phyloP scores from a whole-genome alignment of 768 basidiomycete genomes.

The Lactifluus pinguis region DNA sequence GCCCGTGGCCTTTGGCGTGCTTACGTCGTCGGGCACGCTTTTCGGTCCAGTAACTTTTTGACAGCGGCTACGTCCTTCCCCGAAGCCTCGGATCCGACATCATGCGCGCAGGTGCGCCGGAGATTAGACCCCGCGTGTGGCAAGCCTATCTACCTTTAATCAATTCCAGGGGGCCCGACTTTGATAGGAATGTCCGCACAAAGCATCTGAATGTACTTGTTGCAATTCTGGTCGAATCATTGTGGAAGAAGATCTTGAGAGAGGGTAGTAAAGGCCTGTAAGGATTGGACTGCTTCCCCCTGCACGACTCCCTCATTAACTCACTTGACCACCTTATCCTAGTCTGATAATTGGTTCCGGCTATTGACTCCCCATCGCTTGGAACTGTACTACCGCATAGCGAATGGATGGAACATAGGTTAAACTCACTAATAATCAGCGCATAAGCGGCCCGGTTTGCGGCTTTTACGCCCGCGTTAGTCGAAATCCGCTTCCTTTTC shows the following conservation, averaged over 20 bases:
- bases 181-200: neutral
- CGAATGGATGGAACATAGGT: too few relatives aligned
- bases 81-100: conserved; percentile 8
- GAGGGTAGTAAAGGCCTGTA: too few relatives aligned
- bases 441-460: neutral
- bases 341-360: neutral
- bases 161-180: neutral
- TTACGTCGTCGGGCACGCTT: conserved; percentile 6
- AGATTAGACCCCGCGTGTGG: conserved; percentile 10
- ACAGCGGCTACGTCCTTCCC: neutral
- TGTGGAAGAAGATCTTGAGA: neutral
- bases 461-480: conserved; percentile 1
- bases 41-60: neutral
- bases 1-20: conserved; percentile 9
- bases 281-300: neutral
- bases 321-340: neutral
- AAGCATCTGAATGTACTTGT: neutral
- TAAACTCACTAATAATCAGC: too few relatives aligned
- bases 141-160: neutral
- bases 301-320: neutral
- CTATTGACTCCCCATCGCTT: too few relatives aligned
- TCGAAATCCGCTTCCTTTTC: too few relatives aligned
- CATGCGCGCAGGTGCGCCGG: neutral
- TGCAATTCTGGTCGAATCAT: too few relatives aligned
- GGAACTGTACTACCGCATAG: too few relatives aligned